Conservation (phyloP, 2,329 filamentous ascomycete species). For the Sclerotinia sclerotiorum region DNA sequence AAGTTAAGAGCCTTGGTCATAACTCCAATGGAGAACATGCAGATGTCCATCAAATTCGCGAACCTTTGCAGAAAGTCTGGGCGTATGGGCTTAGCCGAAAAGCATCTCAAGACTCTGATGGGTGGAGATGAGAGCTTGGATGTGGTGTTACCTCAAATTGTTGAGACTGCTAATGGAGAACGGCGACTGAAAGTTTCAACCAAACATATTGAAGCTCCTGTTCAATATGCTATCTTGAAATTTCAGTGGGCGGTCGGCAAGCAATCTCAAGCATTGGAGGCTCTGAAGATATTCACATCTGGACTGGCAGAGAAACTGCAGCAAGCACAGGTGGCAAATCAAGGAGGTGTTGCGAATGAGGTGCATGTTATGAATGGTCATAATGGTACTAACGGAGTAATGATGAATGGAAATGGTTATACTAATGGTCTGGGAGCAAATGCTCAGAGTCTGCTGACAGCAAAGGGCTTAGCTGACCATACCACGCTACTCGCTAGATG, state of each 20-base stretch:
- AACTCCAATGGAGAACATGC: constrained; percentile 86
- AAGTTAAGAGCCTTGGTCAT: constrained; percentile 92
- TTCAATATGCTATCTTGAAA: constrained; percentile 96
- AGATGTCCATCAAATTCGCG: constrained; percentile 99
- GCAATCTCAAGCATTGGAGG: constrained; percentile 57
- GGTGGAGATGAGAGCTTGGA: constrained; percentile 66
- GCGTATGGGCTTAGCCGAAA: constrained; percentile 90
- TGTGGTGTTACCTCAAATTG: constrained; percentile 52
- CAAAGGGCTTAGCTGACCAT: constrained; percentile 56
- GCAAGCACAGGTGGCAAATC: constrained; percentile 35
- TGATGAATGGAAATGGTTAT: constrained; percentile 47
- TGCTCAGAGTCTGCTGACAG: constrained; percentile 28
- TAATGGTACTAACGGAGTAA: constrained; percentile 42
- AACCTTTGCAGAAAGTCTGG: constrained; percentile 97
- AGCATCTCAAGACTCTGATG: constrained; percentile 88
- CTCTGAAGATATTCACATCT: constrained; percentile 59
- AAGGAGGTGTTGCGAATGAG: constrained; percentile 36
- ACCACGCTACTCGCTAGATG: constrained; percentile 84
- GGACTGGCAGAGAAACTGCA: constrained; percentile 51
- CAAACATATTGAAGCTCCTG: constrained; percentile 57
- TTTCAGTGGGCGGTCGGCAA: constrained; percentile 91
- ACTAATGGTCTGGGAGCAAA: constrained; percentile 44
- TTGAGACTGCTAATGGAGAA: constrained; percentile 37
- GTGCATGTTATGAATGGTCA: constrained; percentile 38
- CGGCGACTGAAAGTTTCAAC: constrained; percentile 27